These are phyloP conservation scores for Piromyces finnis DNA, from an alignment of 192 early-diverging fungal species.

Conservation along the genomic window DNA sequence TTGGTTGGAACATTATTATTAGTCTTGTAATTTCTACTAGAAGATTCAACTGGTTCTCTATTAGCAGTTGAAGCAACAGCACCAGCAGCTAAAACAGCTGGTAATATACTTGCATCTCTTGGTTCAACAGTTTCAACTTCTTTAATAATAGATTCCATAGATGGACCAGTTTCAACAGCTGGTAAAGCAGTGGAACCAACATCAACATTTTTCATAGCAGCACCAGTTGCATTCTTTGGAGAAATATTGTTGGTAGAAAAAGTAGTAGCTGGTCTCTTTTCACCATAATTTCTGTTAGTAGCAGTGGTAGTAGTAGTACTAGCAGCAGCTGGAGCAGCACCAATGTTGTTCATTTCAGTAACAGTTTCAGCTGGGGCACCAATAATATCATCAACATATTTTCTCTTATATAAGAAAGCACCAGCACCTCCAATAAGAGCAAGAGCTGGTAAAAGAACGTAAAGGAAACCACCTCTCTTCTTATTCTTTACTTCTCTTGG, in stretches of 20 bases:
- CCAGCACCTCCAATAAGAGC: not conserved
- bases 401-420: not conserved
- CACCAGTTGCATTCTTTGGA: not conserved
- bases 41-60: too few species aligned
- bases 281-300: not conserved
- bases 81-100: not conserved
- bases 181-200: not conserved
- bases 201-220: not conserved
- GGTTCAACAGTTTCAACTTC: not conserved
- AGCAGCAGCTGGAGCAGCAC: not conserved
- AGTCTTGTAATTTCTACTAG: too few species aligned
- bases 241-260: not conserved
- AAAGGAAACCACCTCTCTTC: not conserved
- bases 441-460: not conserved
- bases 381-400: not conserved
- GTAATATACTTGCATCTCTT: not conserved
- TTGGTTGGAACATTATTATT: too few species aligned
- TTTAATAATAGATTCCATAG: not conserved
- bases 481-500: not conserved
- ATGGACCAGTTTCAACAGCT: not conserved
- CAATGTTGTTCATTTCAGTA: not conserved
- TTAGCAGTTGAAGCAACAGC: not conserved
- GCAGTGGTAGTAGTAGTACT: not conserved
- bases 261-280: not conserved
- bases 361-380: not conserved